A percentile compares a stretch with the other conserved stretches of the same genome.
Evolutionary conservation across 441 rosid genomes (phyloP).

Genomic region (Cnidoscolus chayamansa): DNA sequence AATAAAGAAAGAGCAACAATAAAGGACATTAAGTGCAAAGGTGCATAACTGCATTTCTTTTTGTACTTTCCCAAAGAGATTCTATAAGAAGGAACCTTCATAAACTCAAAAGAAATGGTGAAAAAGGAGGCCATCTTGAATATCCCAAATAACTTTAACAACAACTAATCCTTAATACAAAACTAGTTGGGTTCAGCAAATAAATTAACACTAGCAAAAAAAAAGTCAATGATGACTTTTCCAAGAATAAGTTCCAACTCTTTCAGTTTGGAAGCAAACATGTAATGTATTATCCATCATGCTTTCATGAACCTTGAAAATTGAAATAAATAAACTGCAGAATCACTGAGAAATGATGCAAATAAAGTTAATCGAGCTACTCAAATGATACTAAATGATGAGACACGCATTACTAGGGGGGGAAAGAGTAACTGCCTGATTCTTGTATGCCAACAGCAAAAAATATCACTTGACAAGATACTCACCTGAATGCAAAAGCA

Average conservation of each 20-base stretch:
- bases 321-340: background rate
- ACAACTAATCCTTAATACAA: too few relatives aligned
- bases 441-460: conserved; percentile 5
- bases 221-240: background rate
- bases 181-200: too few relatives aligned
- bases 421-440: background rate
- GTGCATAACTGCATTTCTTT: too few relatives aligned
- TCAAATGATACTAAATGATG: background rate
- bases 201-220: too few relatives aligned
- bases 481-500: conserved; percentile 98
- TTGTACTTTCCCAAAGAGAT: too few relatives aligned
- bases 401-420: background rate
- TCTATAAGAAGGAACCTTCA: background rate
- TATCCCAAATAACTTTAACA: conserved; percentile 3
- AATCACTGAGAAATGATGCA: background rate
- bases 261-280: background rate
- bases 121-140: background rate
- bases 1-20: too few relatives aligned
- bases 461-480: conserved; percentile 23
- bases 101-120: background rate
- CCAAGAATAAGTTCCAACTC: background rate
- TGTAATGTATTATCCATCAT: background rate
- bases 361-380: background rate
- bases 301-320: background rate
- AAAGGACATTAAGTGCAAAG: too few relatives aligned